These are phyloP conservation scores for Sarocladium oryzae DNA, from an alignment of 2,329 filamentous ascomycete genomes.

Conservation along the genomic window DNA sequence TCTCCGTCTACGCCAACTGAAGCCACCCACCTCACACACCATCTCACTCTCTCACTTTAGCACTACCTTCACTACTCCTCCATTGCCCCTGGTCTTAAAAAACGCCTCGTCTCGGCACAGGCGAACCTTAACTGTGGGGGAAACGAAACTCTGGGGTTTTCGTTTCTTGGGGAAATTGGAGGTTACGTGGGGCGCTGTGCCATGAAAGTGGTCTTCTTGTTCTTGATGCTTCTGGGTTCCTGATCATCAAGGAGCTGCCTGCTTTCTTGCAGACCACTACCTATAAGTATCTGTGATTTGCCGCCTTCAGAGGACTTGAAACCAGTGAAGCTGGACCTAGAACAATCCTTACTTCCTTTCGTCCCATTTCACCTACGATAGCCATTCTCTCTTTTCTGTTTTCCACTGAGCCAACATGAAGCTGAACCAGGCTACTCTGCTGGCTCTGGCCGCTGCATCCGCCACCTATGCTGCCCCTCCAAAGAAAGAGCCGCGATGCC, in stretches of 20 bases:
- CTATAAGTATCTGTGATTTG: too few species aligned
- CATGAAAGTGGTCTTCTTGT: neutral
- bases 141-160: neutral
- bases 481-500: conserved; percentile 19
- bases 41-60: neutral
- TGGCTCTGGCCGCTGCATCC: neutral
- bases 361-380: neutral
- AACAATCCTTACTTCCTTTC: neutral
- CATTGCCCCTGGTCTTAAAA: neutral
- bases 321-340: too few species aligned
- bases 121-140: neutral
- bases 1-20: neutral
- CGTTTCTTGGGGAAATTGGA: neutral
- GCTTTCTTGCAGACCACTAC: too few species aligned
- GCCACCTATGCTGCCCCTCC: neutral
- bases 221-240: neutral
- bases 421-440: neutral
- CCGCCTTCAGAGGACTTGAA: too few species aligned
- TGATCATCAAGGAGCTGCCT: too few species aligned
- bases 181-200: neutral
- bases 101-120: neutral
- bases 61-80: too few species aligned
- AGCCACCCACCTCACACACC: neutral
- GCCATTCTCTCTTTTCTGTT: neutral
- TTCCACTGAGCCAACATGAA: conserved; percentile 4